Base-by-base conservation (phyloP, 257 asterid species). In the Jacaranda mimosifolia region DNA sequence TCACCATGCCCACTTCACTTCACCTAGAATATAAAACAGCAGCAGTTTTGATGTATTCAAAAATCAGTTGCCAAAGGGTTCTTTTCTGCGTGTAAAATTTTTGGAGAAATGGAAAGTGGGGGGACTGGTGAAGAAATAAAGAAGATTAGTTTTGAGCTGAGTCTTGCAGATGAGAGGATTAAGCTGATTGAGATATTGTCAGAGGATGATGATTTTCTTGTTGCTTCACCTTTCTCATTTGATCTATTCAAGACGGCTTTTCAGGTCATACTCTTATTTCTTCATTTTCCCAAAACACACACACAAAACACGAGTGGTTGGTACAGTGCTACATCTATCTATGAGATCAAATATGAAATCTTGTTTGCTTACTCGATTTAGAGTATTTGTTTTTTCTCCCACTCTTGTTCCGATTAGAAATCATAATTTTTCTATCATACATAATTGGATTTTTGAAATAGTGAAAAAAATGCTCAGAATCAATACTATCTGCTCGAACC, bases 171-270 rank as follows among this genome's bases (percentile, higher is more conserved):
- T n/a, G 87, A 83, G 48, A 85, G 85, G 71, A 88, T 91, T 58
- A 77, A 83, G 82, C 85, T 91, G 42, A 90, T 90, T 43, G 96
- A 91, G 65, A 80, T 90, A 7, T 77, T 83, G 2, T 80, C 78
- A 0, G 92, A 88, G 68, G 86, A 89, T 36, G 93, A 86, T n/a
- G n/a, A n/a, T n/a, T n/a, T n/a, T n/a, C n/a, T n/a, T n/a, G n/a
- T n/a, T n/a, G n/a, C n/a, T n/a, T 83, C 89, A 4, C 87, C 83
- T 42, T 49, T 74, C 14, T 83, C n/a, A n/a, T n/a, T 19, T 53
- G 83, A 76, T 83, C 87, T 66, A 84, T 80, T 14, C 77, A 84
- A 62, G 88, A 87, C 42, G 75, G 79, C 6, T 82, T 87, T 67
- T 74, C 93, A 56, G 94, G 91, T 91, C 4, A 2, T 52, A 58